Evolutionary conservation across 345 rosid species (phyloP).

Genomic region (Atalantia buxifolia): DNA sequence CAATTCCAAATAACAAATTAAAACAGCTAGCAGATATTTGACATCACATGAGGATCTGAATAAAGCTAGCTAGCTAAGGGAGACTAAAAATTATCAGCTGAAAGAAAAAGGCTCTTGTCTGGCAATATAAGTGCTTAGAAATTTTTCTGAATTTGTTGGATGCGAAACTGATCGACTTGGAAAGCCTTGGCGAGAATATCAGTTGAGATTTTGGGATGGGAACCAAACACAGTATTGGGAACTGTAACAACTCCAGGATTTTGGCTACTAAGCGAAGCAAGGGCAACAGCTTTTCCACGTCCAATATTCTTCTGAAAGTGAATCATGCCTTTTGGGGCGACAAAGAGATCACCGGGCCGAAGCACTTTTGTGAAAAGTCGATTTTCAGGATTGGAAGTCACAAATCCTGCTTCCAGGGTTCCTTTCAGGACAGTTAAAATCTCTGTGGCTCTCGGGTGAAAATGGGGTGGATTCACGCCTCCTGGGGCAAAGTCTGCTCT

Average conservation of each 20-base stretch:
- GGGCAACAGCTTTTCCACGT: not conserved
- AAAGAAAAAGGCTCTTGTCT: not conserved
- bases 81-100: too few relatives aligned
- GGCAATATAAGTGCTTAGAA: not conserved
- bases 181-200: constrained; percentile 12
- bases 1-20: not conserved
- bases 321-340: not conserved
- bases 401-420: constrained; percentile 4
- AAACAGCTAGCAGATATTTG: not conserved
- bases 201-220: not conserved
- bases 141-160: not conserved
- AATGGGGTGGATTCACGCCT: constrained; percentile 20
- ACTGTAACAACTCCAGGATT: constrained; percentile 10
- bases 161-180: not conserved
- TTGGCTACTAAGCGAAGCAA: constrained; percentile 4
- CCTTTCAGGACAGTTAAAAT: constrained; percentile 15
- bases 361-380: constrained; percentile 2
- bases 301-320: constrained; percentile 11
- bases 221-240: constrained; percentile 3
- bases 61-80: too few relatives aligned
- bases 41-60: not conserved
- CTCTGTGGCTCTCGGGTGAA: constrained; percentile 17
- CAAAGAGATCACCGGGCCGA: constrained; percentile 4
- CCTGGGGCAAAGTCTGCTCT: constrained; percentile 12
- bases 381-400: constrained; percentile 16